These are phyloP conservation scores for Thalassiosira ordinaria DNA, from an alignment of 352 stramenopile species.

Conservation along the genomic window DNA sequence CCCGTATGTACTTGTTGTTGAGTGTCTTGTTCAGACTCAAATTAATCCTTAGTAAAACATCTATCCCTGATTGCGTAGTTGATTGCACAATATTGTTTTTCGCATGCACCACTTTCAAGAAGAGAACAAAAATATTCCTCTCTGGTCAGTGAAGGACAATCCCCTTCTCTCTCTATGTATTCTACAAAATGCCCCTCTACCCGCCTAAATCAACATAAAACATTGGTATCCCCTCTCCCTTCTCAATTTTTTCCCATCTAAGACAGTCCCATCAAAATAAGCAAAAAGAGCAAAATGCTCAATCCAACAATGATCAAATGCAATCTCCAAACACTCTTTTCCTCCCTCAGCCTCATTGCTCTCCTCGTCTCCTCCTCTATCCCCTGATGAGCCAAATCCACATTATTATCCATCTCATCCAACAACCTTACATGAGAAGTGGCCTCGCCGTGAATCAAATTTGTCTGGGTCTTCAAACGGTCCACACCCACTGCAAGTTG, in stretches of 20 bases:
- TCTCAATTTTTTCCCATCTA: conserved; percentile 22
- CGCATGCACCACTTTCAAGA: too few relatives aligned
- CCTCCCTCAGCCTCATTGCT: conserved; percentile 75
- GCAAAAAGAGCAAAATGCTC: conserved; percentile 77
- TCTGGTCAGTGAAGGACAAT: too few relatives aligned
- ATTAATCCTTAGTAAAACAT: too few relatives aligned
- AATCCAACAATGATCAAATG: conserved; percentile 82
- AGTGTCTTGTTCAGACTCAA: too few relatives aligned
- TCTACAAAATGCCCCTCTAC: background rate
- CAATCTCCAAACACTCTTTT: conserved; percentile 82
- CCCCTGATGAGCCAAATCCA: conserved; percentile 76
- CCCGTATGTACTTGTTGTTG: too few relatives aligned
- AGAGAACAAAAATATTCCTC: too few relatives aligned
- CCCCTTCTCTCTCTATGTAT: background rate
- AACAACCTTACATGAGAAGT: conserved; percentile 77
- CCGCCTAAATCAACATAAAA: too few relatives aligned
- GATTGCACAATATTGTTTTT: too few relatives aligned
- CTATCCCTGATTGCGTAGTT: too few relatives aligned
- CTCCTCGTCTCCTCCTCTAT: conserved; percentile 79
- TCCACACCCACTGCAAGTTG: conserved; percentile 76
- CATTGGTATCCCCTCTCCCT: background rate
- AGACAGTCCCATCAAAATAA: conserved; percentile 82
- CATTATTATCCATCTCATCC: conserved; percentile 80
- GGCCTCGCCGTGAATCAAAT: conserved; percentile 78
- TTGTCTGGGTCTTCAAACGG: conserved; percentile 77